Percentiles rank a stretch among this genome's conserved stretches.
Evolutionary conservation across 192 early-diverging fungal species (phyloP).

Genomic region (Umbelopsis vinacea): DNA sequence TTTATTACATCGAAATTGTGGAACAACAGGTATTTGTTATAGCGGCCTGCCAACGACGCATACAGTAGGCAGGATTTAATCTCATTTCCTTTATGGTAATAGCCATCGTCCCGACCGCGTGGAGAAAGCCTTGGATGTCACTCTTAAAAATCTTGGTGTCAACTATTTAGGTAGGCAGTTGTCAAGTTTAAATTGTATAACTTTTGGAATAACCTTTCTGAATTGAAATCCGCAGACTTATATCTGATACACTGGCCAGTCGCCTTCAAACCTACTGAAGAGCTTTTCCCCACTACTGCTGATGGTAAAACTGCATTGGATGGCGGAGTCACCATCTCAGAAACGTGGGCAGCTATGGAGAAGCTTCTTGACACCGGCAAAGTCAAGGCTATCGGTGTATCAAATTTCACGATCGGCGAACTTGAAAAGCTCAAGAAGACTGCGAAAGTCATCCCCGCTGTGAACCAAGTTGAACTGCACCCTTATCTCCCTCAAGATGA

Average conservation of each 20-base stretch:
- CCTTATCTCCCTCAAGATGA: constrained; percentile 62
- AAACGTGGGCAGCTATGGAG: constrained; percentile 29
- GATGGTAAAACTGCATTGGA: constrained; percentile 1
- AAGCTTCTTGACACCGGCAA: constrained; percentile 50
- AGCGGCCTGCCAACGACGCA: not conserved
- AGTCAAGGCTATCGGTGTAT: constrained; percentile 64
- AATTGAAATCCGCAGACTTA: constrained; percentile 61
- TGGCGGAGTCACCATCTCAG: constrained; percentile 4
- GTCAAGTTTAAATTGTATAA: constrained; percentile 54
- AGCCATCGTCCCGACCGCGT: constrained; percentile 69
- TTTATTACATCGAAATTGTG: constrained; percentile 69
- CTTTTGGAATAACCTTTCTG: too few relatives aligned
- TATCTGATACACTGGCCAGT: constrained; percentile 89
- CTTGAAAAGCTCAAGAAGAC: constrained; percentile 31
- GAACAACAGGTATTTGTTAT: constrained; percentile 19
- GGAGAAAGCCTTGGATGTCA: constrained; percentile 57
- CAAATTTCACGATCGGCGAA: constrained; percentile 50
- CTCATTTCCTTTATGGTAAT: not conserved
- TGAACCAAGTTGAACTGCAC: constrained; percentile 73
- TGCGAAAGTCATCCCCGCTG: constrained; percentile 36
- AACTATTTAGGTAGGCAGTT: constrained; percentile 68
- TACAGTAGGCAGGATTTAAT: not conserved
- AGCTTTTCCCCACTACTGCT: constrained; percentile 2
- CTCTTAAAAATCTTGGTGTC: constrained; percentile 69
- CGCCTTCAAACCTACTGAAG: constrained; percentile 40